Conservation (phyloP, 148 eudicot species). For the Drosera capensis region DNA sequence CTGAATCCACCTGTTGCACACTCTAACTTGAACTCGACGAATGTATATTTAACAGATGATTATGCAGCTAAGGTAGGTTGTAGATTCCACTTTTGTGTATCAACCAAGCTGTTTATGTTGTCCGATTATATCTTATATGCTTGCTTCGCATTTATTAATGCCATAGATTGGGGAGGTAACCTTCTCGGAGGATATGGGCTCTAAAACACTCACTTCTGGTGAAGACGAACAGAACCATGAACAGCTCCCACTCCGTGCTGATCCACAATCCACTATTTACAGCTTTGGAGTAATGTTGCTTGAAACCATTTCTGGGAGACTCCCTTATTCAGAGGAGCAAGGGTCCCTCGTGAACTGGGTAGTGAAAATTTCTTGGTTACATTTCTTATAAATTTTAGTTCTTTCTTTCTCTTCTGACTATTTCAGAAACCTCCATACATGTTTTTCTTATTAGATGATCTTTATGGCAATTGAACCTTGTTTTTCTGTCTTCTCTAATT, state of each 20-base stretch:
- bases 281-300: conserved; percentile 68
- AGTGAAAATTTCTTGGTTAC: conserved; percentile 9
- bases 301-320: conserved; percentile 68
- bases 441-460: background rate
- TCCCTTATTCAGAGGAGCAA: conserved; percentile 43
- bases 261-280: conserved; percentile 47
- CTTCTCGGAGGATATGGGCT: conserved; percentile 25
- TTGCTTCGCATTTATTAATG: conserved; percentile 4
- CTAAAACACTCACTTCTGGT: conserved; percentile 16
- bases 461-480: background rate
- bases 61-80: conserved; percentile 81
- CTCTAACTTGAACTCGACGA: conserved; percentile 32
- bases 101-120: too few species aligned
- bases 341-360: conserved; percentile 66
- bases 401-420: too few species aligned
- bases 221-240: conserved; percentile 25
- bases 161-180: conserved; percentile 50
- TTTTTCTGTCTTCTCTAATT: background rate
- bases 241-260: conserved; percentile 21
- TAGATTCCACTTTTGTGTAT: background rate
- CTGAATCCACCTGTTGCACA: conserved; percentile 60
- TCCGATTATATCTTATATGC: too few species aligned
- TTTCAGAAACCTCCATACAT: too few species aligned
- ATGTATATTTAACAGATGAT: conserved; percentile 68
- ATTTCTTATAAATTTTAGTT: background rate